Evolutionary conservation across 352 stramenopile genomes (phyloP), one percentile per base, ranked within the genome.

Genomic region (Phytophthora cajani): DNA sequence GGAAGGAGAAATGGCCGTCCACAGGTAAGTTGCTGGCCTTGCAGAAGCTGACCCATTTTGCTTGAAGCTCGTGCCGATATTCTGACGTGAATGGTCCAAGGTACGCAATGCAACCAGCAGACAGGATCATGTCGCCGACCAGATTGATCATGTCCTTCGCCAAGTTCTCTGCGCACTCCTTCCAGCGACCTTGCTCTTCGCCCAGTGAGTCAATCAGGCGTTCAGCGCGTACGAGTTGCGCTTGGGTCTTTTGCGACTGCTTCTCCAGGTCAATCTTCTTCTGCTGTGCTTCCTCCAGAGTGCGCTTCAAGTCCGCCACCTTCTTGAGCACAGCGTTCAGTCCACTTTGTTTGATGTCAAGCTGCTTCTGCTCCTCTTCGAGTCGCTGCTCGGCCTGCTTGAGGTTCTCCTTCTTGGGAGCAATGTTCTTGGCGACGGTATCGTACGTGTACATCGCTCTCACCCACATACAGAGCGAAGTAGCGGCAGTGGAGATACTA

Each of bases 361-460:
- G 84, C 51, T 94, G 89, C 32, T 79, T 77, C 67, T 98, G 90
- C 56, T 98, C 95, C 2, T 85, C 75, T 32, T 85, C 88, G 0
- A 98, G 86, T 1, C 93, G 84, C n/a, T 90, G 76, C 62, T 98
- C 91, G 0, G 95, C 94, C 16, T 84, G 77, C 33, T 90, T 88
- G 1, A 98, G 80, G 25, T 95, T 95, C 61, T 95, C 88, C 59
- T 97, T 96, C 74, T 98, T 98, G 0, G 95, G 95, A 11, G 78
- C 94, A 71, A 98, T 98, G 65, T 93, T 97, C 69, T 98, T 98
- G 25, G 91, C 93, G 30, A 98, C 93, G 3, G 84, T 87, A 71
- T 98, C 92, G 78, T 98, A 98, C 23, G 90, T 97, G 67, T 97
- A 95, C 89, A 98, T 98, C 5, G 94, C 94, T 16, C 92, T 82